Evolutionary conservation across 1,284 basidiomycete species (phyloP), one percentile per base, ranked within the genome.

Genomic region (Pterulicium gracile): DNA sequence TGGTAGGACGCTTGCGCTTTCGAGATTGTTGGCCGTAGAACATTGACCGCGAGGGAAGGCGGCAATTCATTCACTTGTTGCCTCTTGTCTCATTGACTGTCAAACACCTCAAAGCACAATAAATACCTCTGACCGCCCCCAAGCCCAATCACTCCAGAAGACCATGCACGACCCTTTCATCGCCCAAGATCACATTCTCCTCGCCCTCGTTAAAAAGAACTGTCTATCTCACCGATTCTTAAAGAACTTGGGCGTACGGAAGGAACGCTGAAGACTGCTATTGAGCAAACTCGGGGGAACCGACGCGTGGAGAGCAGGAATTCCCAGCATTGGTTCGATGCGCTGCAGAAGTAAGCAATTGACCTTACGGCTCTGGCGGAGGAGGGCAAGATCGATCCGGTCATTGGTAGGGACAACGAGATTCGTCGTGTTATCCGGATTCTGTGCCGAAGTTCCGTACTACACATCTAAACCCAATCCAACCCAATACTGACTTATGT

Each of bases 91-190:
- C n/a, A n/a, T n/a, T n/a, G n/a, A n/a, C n/a, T n/a, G n/a, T n/a
- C n/a, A n/a, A n/a, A n/a, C n/a, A n/a, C n/a, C n/a, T n/a, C n/a
- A n/a, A n/a, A n/a, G n/a, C n/a, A n/a, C n/a, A n/a, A n/a, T n/a
- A n/a, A n/a, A n/a, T 92, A 42, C 79, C 83, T 34, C 64, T 76
- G 3, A 68, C 76, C 3, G 61, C 78, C 10, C 58, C 77, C 52
- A 83, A 85, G 90, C 93, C 0, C 84, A 90, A 51, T 73, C 69
- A 15, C 66, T 89, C 5, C 86, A 88, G 58, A 91, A 91, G 64
- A 86, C 80, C 5, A 88, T 88, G 85, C 87, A 91, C 60, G 95
- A 97, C 63, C 81, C 86, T 3, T 97, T 86, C 63, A 87, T 98
- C 50, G 93, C 94, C 0, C 87, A 96, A 61, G 94, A 98, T 55